A percentile compares a stretch with the other conserved stretches of the same genome.
Conservation (phyloP, 208 protist species). For the Leishmania major region DNA sequence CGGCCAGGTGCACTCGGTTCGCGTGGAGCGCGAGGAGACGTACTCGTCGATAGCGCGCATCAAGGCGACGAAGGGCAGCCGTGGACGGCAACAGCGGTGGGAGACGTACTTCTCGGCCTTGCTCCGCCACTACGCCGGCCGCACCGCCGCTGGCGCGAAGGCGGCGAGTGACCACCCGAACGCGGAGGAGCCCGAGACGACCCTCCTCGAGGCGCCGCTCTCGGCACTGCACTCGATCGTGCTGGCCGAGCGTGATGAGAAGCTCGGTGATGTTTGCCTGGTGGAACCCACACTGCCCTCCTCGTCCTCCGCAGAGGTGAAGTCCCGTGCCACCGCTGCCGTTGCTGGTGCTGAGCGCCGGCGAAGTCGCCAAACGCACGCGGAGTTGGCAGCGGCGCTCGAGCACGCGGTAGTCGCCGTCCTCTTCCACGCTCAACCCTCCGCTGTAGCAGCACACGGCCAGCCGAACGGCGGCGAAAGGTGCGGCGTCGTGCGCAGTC, state of each 20-base stretch:
- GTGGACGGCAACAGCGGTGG: constrained; percentile 58
- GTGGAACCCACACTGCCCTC: background rate
- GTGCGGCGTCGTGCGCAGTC: constrained; percentile 30
- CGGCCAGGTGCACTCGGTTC: constrained; percentile 43
- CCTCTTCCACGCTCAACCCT: constrained; percentile 36
- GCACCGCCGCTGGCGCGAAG: constrained; percentile 9
- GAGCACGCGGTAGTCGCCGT: constrained; percentile 80
- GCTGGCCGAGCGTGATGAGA: constrained; percentile 40
- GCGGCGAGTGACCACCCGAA: background rate
- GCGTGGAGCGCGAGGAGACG: constrained; percentile 40
- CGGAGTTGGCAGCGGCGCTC: constrained; percentile 58
- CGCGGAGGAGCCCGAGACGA: constrained; percentile 20
- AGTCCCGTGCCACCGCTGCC: background rate
- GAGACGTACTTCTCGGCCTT: constrained; percentile 61
- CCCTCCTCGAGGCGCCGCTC: constrained; percentile 29
- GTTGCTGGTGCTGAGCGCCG: background rate
- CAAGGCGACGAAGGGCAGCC: constrained; percentile 49
- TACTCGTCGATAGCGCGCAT: constrained; percentile 21
- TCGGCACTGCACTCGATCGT: constrained; percentile 30
- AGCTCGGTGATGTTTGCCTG: constrained; percentile 23
- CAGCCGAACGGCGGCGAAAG: background rate
- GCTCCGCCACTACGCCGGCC: constrained; percentile 44
- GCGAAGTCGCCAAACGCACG: constrained; percentile 19
- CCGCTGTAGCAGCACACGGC: background rate
- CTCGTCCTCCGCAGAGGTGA: background rate